Evolutionary conservation across 169 alveolate genomes (phyloP).

Genomic region (Cryptosporidium xiaoi): DNA sequence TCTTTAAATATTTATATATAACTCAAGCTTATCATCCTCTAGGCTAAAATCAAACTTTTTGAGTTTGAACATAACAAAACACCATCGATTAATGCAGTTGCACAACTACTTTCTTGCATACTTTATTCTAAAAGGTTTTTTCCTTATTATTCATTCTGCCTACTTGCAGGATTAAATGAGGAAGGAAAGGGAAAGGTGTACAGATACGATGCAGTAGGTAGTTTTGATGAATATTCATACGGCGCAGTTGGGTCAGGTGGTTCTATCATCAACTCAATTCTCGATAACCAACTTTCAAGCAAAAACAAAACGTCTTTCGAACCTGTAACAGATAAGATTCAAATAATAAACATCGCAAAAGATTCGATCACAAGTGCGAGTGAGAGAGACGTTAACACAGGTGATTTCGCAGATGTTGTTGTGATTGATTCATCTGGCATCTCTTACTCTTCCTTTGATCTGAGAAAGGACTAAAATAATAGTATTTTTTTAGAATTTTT

Average conservation of each 20-base stretch:
- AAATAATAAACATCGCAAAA: constrained; percentile 87
- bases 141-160: constrained; percentile 93
- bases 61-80: constrained; percentile 84
- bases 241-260: constrained; percentile 93
- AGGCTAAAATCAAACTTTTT: constrained; percentile 89
- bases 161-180: constrained; percentile 89
- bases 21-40: not conserved
- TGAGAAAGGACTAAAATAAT: constrained; percentile 73
- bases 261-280: constrained; percentile 87
- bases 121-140: constrained; percentile 93
- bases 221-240: constrained; percentile 87
- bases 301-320: constrained; percentile 48
- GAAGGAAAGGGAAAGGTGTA: constrained; percentile 89
- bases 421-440: constrained; percentile 80
- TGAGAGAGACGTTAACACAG: constrained; percentile 94
- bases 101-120: constrained; percentile 89
- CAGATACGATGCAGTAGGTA: constrained; percentile 94
- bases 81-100: constrained; percentile 89
- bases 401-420: constrained; percentile 86
- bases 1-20: too few relatives aligned
- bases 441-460: constrained; percentile 51
- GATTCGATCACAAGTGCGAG: constrained; percentile 92
- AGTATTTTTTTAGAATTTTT: not conserved
- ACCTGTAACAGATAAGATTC: constrained; percentile 76
- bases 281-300: constrained; percentile 83